These are phyloP conservation scores for Haplosporangium sp. DNA, from an alignment of 371 early-diverging fungal genomes.

Conservation along the genomic window DNA sequence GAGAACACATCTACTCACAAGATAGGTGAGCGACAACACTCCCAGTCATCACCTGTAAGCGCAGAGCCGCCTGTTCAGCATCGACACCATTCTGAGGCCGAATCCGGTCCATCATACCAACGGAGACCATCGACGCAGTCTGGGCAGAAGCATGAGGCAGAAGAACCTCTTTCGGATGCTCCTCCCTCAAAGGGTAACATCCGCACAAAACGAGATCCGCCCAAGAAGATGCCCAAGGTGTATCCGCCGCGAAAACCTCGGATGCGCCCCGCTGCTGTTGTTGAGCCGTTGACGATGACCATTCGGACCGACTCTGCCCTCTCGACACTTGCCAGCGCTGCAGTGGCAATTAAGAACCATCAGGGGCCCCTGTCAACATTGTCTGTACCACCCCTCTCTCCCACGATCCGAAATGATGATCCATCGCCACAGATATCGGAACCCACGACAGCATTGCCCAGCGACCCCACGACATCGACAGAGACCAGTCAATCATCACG, in stretches of 20 bases:
- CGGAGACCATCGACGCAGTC: background rate
- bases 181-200: constrained; percentile 9
- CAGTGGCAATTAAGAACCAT: constrained; percentile 45
- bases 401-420: constrained; percentile 8
- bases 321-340: constrained; percentile 50
- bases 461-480: constrained; percentile 2
- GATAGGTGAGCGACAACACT: background rate
- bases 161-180: constrained; percentile 5
- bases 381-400: constrained; percentile 29
- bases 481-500: background rate
- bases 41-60: background rate
- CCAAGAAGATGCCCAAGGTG: constrained; percentile 38
- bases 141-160: constrained; percentile 1
- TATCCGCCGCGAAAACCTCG: constrained; percentile 51
- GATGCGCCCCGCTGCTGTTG: constrained; percentile 16
- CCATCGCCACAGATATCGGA: constrained; percentile 1
- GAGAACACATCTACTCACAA: background rate
- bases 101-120: background rate
- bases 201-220: constrained; percentile 11
- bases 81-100: constrained; percentile 2
- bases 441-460: background rate
- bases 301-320: constrained; percentile 44
- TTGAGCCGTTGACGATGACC: constrained; percentile 28
- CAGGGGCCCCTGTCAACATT: constrained; percentile 29
- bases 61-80: background rate